Base-by-base conservation (phyloP, 306 rosid species). In the Coriaria nepalensis region DNA sequence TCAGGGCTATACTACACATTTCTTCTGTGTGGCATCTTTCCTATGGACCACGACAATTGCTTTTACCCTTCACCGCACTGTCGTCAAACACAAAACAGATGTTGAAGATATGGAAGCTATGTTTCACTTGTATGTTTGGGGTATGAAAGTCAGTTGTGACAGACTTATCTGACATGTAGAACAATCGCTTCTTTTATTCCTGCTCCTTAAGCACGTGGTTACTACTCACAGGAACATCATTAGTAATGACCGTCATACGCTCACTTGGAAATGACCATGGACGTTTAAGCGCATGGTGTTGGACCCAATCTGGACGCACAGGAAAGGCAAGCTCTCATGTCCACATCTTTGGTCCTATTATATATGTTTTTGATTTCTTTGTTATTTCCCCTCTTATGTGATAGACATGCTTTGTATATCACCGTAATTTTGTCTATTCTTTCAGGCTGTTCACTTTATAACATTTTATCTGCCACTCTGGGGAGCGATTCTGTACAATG, bases 61-160 rank as follows among this genome's bases (percentile, higher is more conserved):
- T 40, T 92, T 92, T 61, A 92, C 98, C 62, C 87, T 92, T 13
- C 98, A 92, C 66, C 96, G 98, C 13, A 85, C 96, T 35, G 96
- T 85, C 57, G 98, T 92, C 38, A 73, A 69, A 63, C 96, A 92
- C 70, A 92, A 92, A 75, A 66, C 98, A 7, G 98, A 85, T 66
- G 94, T 92, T 61, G 98, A 92, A 63, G 98, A 92, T 73, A 56
- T 92, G 66, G 98, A 92, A 76, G 98, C 75, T 40, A 71, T 92
- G 81, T 92, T 77, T 74, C 98, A 92, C 72, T 80, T 92, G 83
- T 92, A 82, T 59, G 96, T 92, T 46, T 92, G 98, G 96, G 98
- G 98, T 92, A 85, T 55, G 93, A 33, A 20, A 20, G 37, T 58
- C 59, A 49, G 52, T 52, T 7, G 10, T 14, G 5, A 36, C 37